Conservation (phyloP, 2,329 filamentous ascomycete species). For the Fusarium sp. region DNA sequence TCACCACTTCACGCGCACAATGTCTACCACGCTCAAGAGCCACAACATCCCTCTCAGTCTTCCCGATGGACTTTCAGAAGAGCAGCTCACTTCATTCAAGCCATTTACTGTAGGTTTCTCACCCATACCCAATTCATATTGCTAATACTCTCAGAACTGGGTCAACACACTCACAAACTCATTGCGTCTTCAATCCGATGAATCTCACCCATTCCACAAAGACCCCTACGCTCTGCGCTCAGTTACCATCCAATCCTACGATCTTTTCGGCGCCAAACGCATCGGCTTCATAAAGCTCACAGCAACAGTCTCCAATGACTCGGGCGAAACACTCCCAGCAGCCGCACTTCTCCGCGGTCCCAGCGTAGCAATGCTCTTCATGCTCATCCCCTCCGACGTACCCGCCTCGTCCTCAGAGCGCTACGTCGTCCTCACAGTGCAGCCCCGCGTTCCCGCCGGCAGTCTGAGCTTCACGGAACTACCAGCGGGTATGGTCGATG, state of each 20-base stretch:
- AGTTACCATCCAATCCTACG: conserved; percentile 63
- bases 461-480: conserved; percentile 65
- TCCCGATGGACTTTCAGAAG: conserved; percentile 54
- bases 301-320: conserved; percentile 57
- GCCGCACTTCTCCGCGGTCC: conserved; percentile 66
- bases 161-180: conserved; percentile 57
- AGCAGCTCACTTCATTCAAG: conserved; percentile 57
- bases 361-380: conserved; percentile 68
- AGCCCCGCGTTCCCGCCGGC: conserved; percentile 65
- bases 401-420: conserved; percentile 54
- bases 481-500: conserved; percentile 68
- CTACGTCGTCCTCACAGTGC: conserved; percentile 67
- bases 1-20: conserved; percentile 10
- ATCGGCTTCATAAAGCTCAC: conserved; percentile 67
- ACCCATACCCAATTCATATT: too few species aligned
- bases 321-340: conserved; percentile 61
- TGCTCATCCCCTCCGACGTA: conserved; percentile 63
- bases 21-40: conserved; percentile 36
- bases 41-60: conserved; percentile 54
- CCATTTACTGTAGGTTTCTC: conserved; percentile 57
- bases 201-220: conserved; percentile 61
- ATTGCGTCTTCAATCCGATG: conserved; percentile 54
- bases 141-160: conserved; percentile 55
- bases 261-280: conserved; percentile 57
- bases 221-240: conserved; percentile 62